Evolutionary conservation across 768 basidiomycete genomes (phyloP).

Genomic region (Kwoniella europaea): DNA sequence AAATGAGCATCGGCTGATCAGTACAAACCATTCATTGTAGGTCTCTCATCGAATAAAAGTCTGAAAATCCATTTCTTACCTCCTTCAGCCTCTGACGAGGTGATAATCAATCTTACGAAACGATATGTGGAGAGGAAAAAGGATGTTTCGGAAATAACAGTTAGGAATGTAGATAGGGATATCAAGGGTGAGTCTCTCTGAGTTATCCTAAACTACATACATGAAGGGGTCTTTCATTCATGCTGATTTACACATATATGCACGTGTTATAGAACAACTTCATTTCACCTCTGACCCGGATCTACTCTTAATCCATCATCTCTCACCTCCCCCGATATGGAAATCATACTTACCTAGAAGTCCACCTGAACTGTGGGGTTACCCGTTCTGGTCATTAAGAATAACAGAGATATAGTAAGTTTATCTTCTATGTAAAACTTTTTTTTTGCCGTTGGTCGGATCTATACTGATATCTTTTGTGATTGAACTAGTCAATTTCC

Average conservation of each 20-base stretch:
- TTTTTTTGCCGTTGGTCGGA: background rate
- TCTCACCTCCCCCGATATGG: constrained; percentile 24
- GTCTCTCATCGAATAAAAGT: background rate
- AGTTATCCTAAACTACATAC: too few species aligned
- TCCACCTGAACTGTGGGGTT: constrained; percentile 47
- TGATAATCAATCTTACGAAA: constrained; percentile 4
- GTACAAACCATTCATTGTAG: background rate
- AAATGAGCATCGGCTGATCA: background rate
- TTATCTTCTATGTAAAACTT: background rate
- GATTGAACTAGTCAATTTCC: constrained; percentile 33
- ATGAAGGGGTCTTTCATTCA: too few species aligned
- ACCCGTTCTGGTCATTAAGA: constrained; percentile 50
- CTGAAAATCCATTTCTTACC: constrained; percentile 22
- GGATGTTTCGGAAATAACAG: constrained; percentile 2
- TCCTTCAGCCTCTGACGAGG: constrained; percentile 10
- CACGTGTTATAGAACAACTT: constrained; percentile 13
- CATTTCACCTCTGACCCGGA: constrained; percentile 39
- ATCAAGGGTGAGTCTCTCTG: constrained; percentile 13
- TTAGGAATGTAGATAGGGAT: constrained; percentile 16
- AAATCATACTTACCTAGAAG: constrained; percentile 32
- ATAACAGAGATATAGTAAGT: constrained; percentile 54
- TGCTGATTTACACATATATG: too few species aligned
- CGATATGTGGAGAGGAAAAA: background rate
- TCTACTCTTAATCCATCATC: constrained; percentile 42
- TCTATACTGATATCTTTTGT: background rate